Evolutionary conservation across 2,329 filamentous ascomycete genomes (phyloP).

Genomic region (Ilyonectria destructans): DNA sequence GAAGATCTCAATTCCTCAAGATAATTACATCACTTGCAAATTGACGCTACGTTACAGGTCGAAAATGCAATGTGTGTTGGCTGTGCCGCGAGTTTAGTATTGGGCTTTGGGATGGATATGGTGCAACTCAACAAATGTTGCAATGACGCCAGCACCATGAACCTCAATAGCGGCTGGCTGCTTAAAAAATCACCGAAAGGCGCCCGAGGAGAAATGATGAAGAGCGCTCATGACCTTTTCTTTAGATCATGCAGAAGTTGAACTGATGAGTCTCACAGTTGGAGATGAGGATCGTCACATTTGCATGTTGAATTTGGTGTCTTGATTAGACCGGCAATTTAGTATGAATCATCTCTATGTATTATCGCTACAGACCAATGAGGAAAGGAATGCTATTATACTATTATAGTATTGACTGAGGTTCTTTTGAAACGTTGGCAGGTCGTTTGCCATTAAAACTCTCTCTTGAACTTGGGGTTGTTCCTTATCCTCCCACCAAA

Average conservation of each 20-base stretch:
- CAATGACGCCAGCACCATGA: background rate
- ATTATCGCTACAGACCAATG: background rate
- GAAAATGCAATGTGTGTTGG: background rate
- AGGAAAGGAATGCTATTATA: background rate
- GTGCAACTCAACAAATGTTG: background rate
- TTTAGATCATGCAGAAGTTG: background rate
- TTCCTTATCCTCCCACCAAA: constrained; percentile 21
- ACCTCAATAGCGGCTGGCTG: background rate
- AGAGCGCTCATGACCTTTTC: background rate
- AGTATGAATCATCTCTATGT: background rate
- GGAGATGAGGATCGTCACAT: too few relatives aligned
- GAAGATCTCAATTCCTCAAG: background rate
- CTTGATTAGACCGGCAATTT: background rate
- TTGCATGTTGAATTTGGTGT: background rate
- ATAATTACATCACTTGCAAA: background rate
- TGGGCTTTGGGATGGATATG: background rate
- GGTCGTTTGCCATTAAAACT: background rate
- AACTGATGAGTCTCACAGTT: background rate
- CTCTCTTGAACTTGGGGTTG: constrained; percentile 16
- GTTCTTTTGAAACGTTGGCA: background rate
- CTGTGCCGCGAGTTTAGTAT: background rate
- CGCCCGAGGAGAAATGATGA: background rate
- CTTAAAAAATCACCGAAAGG: background rate
- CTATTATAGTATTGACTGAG: background rate
- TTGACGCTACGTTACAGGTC: background rate